Evolutionary conservation across 345 rosid genomes (phyloP).

Genomic region (thale cress (Arabidopsis thaliana)): DNA sequence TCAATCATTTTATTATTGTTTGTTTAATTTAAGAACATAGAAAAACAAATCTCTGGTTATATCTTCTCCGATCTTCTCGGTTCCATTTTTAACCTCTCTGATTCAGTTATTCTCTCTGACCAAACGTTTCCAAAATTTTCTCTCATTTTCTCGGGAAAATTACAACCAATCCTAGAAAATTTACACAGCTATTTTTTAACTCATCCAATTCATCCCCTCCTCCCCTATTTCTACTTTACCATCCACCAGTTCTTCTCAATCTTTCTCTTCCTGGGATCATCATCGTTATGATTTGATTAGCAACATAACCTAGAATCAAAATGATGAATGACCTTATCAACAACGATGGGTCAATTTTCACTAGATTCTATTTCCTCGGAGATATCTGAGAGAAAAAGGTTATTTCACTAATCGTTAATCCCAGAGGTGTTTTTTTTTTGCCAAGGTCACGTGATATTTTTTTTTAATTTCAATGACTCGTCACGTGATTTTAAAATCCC

Average conservation of each 20-base stretch:
- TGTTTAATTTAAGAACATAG: not conserved
- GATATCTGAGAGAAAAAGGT: constrained; percentile 1
- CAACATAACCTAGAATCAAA: constrained; percentile 31
- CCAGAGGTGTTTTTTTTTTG: too few species aligned
- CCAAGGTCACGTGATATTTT: too few species aligned
- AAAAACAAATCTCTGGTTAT: not conserved
- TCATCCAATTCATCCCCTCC: not conserved
- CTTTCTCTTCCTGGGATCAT: constrained; percentile 8
- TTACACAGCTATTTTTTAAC: constrained; percentile 12
- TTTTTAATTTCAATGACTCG: constrained; percentile 35
- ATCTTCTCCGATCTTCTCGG: constrained; percentile 21
- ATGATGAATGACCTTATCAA: constrained; percentile 35
- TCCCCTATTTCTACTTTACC: constrained; percentile 20
- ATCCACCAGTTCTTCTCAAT: not conserved
- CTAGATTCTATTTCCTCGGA: constrained; percentile 31
- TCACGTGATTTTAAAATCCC: constrained; percentile 38
- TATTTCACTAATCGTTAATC: constrained; percentile 8
- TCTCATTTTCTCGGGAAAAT: constrained; percentile 19
- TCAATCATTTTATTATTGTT: not conserved
- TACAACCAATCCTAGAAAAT: constrained; percentile 24
- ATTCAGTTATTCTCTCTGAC: constrained; percentile 28
- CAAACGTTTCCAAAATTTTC: constrained; percentile 5
- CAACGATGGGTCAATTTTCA: constrained; percentile 31
- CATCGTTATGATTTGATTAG: constrained; percentile 31
- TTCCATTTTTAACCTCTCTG: constrained; percentile 10